Evolutionary conservation across 1,284 basidiomycete genomes (phyloP).

Genomic region (Paramarasmius palmivorus): DNA sequence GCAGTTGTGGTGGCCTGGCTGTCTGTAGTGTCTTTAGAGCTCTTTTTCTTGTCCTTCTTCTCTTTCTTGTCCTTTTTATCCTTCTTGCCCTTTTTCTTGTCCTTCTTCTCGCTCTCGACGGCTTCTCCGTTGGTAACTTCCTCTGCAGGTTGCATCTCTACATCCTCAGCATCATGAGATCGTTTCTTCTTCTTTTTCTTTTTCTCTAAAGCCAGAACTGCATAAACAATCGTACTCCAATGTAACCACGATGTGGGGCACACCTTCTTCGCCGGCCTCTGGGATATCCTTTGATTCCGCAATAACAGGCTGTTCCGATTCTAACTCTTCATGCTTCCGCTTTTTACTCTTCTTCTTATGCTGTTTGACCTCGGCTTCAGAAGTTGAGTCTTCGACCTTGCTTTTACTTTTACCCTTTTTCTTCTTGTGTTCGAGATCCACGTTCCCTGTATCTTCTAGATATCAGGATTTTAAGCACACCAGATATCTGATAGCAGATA

Average conservation of each 20-base stretch:
- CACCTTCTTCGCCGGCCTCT: background rate
- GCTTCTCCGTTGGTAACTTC: background rate
- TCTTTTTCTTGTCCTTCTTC: constrained; percentile 23
- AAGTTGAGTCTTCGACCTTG: constrained; percentile 22
- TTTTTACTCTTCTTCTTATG: constrained; percentile 24
- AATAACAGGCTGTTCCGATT: constrained; percentile 1
- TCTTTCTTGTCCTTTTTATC: constrained; percentile 22
- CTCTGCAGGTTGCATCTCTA: background rate
- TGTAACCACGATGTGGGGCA: background rate
- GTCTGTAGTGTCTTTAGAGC: too few species aligned
- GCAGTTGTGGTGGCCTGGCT: constrained; percentile 19
- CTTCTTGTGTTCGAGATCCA: constrained; percentile 23
- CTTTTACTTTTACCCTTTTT: constrained; percentile 22
- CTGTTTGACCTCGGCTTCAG: constrained; percentile 5
- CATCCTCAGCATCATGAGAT: constrained; percentile 5
- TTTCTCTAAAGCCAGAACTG: constrained; percentile 1
- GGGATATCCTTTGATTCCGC: background rate
- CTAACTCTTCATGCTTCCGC: constrained; percentile 29
- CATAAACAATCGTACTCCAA: constrained; percentile 14
- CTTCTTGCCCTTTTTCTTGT: constrained; percentile 29
- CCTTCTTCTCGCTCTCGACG: constrained; percentile 11
- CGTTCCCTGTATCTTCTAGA: background rate
- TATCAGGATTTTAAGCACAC: too few species aligned
- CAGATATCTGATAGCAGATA: too few species aligned
- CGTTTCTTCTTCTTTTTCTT: constrained; percentile 8